Base-by-base conservation (phyloP, 2,329 filamentous ascomycete species). In the Zymoseptoria brevis region DNA sequence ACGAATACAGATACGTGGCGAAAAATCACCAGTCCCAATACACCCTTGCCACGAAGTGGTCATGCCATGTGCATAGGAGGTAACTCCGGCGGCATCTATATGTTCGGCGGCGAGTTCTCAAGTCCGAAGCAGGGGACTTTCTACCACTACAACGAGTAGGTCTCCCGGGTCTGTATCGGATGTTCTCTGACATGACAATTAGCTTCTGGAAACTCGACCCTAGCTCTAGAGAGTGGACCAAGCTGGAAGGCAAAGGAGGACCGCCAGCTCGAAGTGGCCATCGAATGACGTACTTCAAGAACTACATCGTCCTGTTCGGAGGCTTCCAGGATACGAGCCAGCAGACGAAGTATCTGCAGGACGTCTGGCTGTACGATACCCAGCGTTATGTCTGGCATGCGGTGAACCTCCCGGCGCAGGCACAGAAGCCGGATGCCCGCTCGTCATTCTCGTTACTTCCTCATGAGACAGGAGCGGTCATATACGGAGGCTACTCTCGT, bases 261-360 rank as follows among this genome's bases (percentile, higher is more conserved):
- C 82, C 82, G 41, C 93, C 93, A 48, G 91, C 93, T 2, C 81
- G 94, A 65, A 95, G 89, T 72, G 94, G 94, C 3, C 72, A 74
- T 62, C 64, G 68, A 66, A 96, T 99, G 91, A 95, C 92, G 2
- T 93, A 90, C 73, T 97, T 85, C 81, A 97, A 97, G 75, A 90
- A 96, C 72, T 97, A 96, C 75, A 91, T 99, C 62, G 83, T 99
- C 60, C 80, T 99, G 1, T 97, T 96, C 71, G 94, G 94, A 59
- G 94, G 94, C 0, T 99, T 99, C 73, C 94, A 99, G 75, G 94
- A 97, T 73, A 97, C 93, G 0, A 93, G 90, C 8, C 90, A 95
- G 72, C 88, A 92, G 73, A 97, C 93, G 4, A 95, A 92, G 72
- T 99, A 99, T 73, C 77, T 99, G 16, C 86, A 88, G 48, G 94